These are phyloP conservation scores for Venturia oleaginea DNA, from an alignment of 2,329 filamentous ascomycete species.

Conservation along the genomic window DNA sequence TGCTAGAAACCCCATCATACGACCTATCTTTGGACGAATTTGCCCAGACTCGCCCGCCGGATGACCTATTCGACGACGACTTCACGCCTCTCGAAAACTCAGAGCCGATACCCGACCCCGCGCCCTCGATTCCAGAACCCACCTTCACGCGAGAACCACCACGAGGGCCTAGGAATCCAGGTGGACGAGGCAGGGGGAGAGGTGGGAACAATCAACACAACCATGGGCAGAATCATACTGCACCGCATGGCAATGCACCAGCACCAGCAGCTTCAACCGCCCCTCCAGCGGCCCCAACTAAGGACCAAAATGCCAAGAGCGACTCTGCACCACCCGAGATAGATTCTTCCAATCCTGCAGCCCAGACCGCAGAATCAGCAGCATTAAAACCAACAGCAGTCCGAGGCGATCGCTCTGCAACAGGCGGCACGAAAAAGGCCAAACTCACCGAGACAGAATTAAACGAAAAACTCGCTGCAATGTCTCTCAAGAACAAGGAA, in stretches of 20 bases:
- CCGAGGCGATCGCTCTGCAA: constrained; percentile 45
- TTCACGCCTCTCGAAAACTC: constrained; percentile 37
- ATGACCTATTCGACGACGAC: constrained; percentile 42
- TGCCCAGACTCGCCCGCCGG: constrained; percentile 40
- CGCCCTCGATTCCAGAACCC: not conserved
- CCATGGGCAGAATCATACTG: not conserved
- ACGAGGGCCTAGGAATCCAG: constrained; percentile 5
- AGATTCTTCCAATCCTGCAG: not conserved
- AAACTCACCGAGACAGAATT: constrained; percentile 59
- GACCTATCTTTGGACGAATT: constrained; percentile 29
- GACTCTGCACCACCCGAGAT: not conserved
- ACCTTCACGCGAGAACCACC: constrained; percentile 10
- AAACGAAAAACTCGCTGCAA: constrained; percentile 50
- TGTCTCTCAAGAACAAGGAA: constrained; percentile 52
- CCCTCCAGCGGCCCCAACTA: not conserved
- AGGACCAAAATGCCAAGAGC: not conserved
- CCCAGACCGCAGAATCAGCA: not conserved
- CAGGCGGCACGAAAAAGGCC: constrained; percentile 44
- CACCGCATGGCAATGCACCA: not conserved
- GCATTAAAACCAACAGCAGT: constrained; percentile 30
- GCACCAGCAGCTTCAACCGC: not conserved
- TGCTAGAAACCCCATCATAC: not conserved
- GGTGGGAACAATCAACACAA: constrained; percentile 1
- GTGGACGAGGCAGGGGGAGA: constrained; percentile 15
- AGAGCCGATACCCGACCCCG: constrained; percentile 19